Evolutionary conservation across 306 rosid genomes (phyloP).

Genomic region (Prunus kanzakura): DNA sequence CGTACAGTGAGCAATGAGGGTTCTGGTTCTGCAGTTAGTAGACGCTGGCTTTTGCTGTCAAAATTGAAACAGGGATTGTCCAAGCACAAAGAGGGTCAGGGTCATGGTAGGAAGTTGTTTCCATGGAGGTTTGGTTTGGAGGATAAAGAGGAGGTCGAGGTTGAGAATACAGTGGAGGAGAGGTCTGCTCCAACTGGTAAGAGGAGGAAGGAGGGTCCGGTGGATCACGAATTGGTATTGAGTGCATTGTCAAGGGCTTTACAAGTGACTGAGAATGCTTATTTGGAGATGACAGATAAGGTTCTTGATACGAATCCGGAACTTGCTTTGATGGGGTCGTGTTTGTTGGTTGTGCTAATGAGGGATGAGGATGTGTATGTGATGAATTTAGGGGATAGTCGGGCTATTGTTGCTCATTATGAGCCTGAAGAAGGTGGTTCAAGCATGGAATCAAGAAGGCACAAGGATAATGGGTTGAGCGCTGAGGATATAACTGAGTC

Average conservation of each 20-base stretch:
- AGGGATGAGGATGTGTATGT: slow-evolving; percentile 92
- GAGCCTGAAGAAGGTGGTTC: slow-evolving; percentile 55
- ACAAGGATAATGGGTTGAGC: slow-evolving; percentile 37
- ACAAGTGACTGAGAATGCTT: slow-evolving; percentile 63
- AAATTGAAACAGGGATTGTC: slow-evolving; percentile 74
- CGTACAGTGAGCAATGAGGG: slow-evolving; percentile 65
- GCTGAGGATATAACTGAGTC: slow-evolving; percentile 63
- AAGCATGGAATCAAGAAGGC: slow-evolving; percentile 25
- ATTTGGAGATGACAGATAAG: slow-evolving; percentile 85
- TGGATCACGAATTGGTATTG: slow-evolving; percentile 72
- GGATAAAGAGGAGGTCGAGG: slow-evolving; percentile 69
- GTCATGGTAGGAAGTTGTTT: slow-evolving; percentile 45
- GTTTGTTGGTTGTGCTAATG: slow-evolving; percentile 78
- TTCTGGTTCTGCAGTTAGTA: slow-evolving; percentile 61
- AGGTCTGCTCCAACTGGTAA: slow-evolving; percentile 43
- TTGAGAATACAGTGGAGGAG: slow-evolving; percentile 45
- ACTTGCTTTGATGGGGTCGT: slow-evolving; percentile 90
- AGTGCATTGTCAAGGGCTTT: slow-evolving; percentile 79
- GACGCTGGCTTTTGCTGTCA: slow-evolving; percentile 74
- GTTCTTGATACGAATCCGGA: slow-evolving; percentile 75
- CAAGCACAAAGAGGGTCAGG: slow-evolving; percentile 75
- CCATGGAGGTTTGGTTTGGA: slow-evolving; percentile 66
- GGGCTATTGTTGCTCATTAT: slow-evolving; percentile 74
- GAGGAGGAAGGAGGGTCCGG: slow-evolving; percentile 74
- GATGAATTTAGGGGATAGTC: slow-evolving; percentile 97